A percentile compares a stretch with the other conserved stretches of the same genome.
These are phyloP conservation scores for Calycina herbarum DNA, from an alignment of 2,329 filamentous ascomycete genomes.

Conservation along the genomic window DNA sequence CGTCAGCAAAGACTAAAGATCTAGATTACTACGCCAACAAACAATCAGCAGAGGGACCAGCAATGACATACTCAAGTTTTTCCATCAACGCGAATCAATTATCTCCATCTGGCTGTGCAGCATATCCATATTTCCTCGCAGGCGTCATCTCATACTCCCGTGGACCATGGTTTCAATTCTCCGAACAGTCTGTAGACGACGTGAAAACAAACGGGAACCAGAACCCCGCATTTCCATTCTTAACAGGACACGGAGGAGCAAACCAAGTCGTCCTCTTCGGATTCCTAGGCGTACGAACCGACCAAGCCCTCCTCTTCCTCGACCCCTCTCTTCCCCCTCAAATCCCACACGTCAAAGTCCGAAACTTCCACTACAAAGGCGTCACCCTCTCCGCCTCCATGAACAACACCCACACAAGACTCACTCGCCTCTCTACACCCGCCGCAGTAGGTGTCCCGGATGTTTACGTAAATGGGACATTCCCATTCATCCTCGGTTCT, in stretches of 20 bases:
- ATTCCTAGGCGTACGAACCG: slow-evolving; percentile 63
- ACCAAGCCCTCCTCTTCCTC: slow-evolving; percentile 59
- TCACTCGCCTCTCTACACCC: slow-evolving; percentile 51
- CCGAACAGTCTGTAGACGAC: slow-evolving; percentile 66
- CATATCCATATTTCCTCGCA: slow-evolving; percentile 66
- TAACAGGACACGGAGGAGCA: slow-evolving; percentile 69
- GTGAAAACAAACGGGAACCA: slow-evolving; percentile 54
- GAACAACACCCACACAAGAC: slow-evolving; percentile 64
- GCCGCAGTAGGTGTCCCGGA: slow-evolving; percentile 48
- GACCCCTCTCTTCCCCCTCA: slow-evolving; percentile 62
- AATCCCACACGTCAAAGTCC: slow-evolving; percentile 58
- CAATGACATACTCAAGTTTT: slow-evolving; percentile 73
- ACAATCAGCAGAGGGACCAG: slow-evolving; percentile 66
- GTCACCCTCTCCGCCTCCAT: slow-evolving; percentile 61
- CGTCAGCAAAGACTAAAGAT: slow-evolving; percentile 49
- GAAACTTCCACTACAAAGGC: slow-evolving; percentile 67
- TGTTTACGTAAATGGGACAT: slow-evolving; percentile 55
- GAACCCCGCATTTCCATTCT: slow-evolving; percentile 52
- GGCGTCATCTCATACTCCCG: slow-evolving; percentile 63
- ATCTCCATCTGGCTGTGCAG: slow-evolving; percentile 65
- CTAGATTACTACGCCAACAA: slow-evolving; percentile 70
- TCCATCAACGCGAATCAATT: slow-evolving; percentile 65
- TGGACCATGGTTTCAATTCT: slow-evolving; percentile 69
- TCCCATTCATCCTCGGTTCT: slow-evolving; percentile 58
- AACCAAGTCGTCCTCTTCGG: slow-evolving; percentile 68